Percentiles rank a stretch among this genome's conserved stretches.
These are phyloP conservation scores for Nothomitra cinnamomea DNA, from an alignment of 2,329 filamentous ascomycete genomes.

Conservation along the genomic window DNA sequence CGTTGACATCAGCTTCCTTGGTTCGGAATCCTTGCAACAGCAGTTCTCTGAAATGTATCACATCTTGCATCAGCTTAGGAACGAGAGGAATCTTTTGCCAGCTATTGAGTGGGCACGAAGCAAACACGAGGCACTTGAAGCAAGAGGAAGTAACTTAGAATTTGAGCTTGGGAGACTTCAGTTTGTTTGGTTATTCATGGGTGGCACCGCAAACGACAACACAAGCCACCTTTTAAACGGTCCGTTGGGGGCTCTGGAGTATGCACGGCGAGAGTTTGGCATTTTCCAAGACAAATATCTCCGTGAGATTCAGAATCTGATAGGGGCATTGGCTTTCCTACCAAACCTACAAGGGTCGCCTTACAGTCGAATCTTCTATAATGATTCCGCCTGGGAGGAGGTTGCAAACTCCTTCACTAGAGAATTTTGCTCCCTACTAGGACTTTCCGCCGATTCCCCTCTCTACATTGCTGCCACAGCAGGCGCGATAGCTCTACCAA, in stretches of 20 bases:
- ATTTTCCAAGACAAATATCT: constrained; percentile 60
- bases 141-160: constrained; percentile 77
- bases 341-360: constrained; percentile 61
- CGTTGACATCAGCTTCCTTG: constrained; percentile 37
- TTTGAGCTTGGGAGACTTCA: constrained; percentile 86
- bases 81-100: constrained; percentile 52
- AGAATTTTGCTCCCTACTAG: constrained; percentile 86
- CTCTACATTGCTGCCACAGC: constrained; percentile 87
- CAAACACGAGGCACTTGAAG: constrained; percentile 55
- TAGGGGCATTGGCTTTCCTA: constrained; percentile 63
- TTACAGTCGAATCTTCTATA: constrained; percentile 63
- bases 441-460: constrained; percentile 78
- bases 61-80: constrained; percentile 63
- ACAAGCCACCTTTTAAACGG: constrained; percentile 30
- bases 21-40: constrained; percentile 52
- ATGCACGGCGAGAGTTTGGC: constrained; percentile 58
- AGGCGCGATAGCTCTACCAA: constrained; percentile 78
- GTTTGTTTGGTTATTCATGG: constrained; percentile 75
- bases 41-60: constrained; percentile 83
- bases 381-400: constrained; percentile 60
- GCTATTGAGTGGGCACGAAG: constrained; percentile 75
- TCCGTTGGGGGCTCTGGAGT: constrained; percentile 48
- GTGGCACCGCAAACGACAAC: constrained; percentile 37
- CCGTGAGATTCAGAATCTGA: constrained; percentile 63
- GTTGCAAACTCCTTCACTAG: constrained; percentile 76